Evolutionary conservation across 2,329 filamentous ascomycete genomes (phyloP).

Genomic region (Pseudocercospora musae): DNA sequence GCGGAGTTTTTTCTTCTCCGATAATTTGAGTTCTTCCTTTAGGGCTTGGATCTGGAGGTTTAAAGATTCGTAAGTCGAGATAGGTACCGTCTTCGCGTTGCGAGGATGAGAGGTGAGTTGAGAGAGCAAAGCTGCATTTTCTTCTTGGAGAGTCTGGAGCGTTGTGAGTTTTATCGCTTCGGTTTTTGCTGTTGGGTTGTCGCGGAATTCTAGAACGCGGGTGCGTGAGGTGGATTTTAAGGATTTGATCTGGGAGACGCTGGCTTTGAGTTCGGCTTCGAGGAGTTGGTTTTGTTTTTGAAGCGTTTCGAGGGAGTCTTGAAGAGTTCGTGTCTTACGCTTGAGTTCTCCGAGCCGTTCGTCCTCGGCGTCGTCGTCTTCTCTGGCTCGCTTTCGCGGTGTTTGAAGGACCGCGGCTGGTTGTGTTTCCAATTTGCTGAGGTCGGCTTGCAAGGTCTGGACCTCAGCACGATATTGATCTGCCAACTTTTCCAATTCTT

Average conservation of each 20-base stretch:
- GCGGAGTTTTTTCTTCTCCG: conserved; percentile 77
- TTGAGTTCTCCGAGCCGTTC: conserved; percentile 77
- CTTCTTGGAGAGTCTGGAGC: conserved; percentile 70
- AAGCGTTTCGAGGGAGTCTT: conserved; percentile 68
- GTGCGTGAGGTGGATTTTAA: conserved; percentile 68
- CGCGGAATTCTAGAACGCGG: conserved; percentile 78
- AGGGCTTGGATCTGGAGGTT: conserved; percentile 69
- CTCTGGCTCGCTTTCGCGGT: conserved; percentile 37
- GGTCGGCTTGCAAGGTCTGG: conserved; percentile 67
- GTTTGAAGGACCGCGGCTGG: conserved; percentile 58
- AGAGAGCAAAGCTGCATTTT: conserved; percentile 71
- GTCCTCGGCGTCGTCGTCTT: conserved; percentile 54
- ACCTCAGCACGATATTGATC: conserved; percentile 83
- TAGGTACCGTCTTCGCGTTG: conserved; percentile 66
- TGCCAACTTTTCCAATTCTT: conserved; percentile 79
- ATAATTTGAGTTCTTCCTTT: conserved; percentile 51
- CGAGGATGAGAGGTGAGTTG: conserved; percentile 56
- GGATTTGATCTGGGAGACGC: conserved; percentile 67
- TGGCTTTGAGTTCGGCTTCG: conserved; percentile 70
- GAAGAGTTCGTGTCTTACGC: conserved; percentile 83
- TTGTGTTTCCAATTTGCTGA: conserved; percentile 61
- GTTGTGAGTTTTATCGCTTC: conserved; percentile 82
- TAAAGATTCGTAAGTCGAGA: conserved; percentile 70
- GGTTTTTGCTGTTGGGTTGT: conserved; percentile 85
- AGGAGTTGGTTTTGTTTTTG: conserved; percentile 69